Percentiles rank a stretch among this genome's conserved stretches.
phyloP scores from a whole-genome alignment of 768 basidiomycete species.

The Psilocybe subaeruginosa region DNA sequence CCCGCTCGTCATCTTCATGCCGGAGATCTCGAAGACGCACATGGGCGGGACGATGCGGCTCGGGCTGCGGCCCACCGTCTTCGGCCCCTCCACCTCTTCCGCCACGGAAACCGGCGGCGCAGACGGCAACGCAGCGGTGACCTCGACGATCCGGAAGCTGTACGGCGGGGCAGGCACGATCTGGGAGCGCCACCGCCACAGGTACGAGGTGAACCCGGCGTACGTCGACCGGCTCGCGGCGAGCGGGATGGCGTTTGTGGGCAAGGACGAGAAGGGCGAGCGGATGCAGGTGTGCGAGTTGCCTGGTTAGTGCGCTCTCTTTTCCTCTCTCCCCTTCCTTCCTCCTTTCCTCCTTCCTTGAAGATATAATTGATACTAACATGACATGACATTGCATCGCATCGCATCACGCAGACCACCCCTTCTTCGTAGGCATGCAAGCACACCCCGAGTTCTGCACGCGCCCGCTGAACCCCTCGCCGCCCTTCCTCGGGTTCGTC shows the following conservation, averaged over 20 bases:
- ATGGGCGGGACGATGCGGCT: conserved; percentile 99
- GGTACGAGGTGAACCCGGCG: conserved; percentile 93
- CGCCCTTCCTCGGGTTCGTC: conserved; percentile 95
- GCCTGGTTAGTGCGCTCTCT: conserved; percentile 52
- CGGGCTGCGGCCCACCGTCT: conserved; percentile 96
- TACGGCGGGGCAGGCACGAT: conserved; percentile 83
- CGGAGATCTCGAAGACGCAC: conserved; percentile 96
- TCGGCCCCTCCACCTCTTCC: conserved; percentile 41
- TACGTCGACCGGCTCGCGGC: conserved; percentile 73
- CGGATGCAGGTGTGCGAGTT: conserved; percentile 97
- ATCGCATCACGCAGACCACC: conserved; percentile 64
- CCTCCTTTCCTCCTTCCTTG: not conserved
- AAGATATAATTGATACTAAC: no score
- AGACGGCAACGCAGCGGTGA: not conserved
- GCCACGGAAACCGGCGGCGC: not conserved
- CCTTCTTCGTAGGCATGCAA: conserved; percentile 92
- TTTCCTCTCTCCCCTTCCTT: not conserved
- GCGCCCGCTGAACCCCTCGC: conserved; percentile 95
- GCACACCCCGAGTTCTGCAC: conserved; percentile 99
- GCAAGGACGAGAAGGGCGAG: conserved; percentile 95
- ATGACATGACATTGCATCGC: not conserved
- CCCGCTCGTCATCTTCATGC: conserved; percentile 95
- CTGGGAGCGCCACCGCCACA: conserved; percentile 97
- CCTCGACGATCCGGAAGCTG: conserved; percentile 58
- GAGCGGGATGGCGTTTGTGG: conserved; percentile 69